Evolutionary conservation across 805 yeast genomes (phyloP), one percentile per base, ranked within the genome.

Genomic region (Kluyveromyces wickerhamii): DNA sequence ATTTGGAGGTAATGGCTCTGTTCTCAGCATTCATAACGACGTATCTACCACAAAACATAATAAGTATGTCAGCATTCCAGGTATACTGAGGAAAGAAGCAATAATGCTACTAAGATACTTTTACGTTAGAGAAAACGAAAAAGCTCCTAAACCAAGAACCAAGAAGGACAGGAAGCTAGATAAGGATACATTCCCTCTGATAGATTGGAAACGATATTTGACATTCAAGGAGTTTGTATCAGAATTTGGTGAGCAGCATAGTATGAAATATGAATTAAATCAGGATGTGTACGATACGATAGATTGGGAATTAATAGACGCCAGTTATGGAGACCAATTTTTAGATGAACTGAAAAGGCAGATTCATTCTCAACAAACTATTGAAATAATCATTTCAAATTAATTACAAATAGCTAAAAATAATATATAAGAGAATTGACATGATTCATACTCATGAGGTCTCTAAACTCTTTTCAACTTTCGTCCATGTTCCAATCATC

Each of bases 1-100:
- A 29, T 92, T 92, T 61, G 98, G 98, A 0, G 97, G 98, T 0
- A 88, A 88, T 55, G 97, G 97, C 1, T 79, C 94, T 0, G 92
- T 89, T 2, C 57, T 86, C 19, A 60, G 67, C 8, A 67, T 85
- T 1, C 72, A 79, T 44, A 48, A 54, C 3, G 82, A 75, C 36
- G 35, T 38, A 3, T 59, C 62, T 1, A 47, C 59, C 1, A 29
- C 36, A 8, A 27, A 27, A 4, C 19, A 23, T 17, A 46, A 51
- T 26, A 43, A 41, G 16, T 83, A 82, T 51, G 43, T 50, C 1
- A 74, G 81, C 2, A 71, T 71, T 33, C 96, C 97, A 0, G 96
- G 95, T 0, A 63, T 92, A 4, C 62, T 75, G 45, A 62, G 94
- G 35, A 77, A 74, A 38, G 96, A 88, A 47, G 95, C 96, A 0